Base-by-base conservation (phyloP, 139 green algal species). In the Chlamydomonas urium region DNA sequence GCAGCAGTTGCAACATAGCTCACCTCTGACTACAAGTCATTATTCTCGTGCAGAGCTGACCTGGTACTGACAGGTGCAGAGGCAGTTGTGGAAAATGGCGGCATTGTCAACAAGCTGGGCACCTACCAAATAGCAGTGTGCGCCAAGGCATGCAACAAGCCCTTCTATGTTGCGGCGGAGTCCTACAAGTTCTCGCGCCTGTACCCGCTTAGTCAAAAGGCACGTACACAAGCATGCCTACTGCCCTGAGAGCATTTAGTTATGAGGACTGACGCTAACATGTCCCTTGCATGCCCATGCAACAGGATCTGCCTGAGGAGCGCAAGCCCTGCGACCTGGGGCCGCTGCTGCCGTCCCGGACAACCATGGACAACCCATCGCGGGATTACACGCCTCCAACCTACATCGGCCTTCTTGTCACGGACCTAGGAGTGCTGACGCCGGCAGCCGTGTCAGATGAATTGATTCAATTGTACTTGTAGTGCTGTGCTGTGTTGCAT, bases 101-200 rank as follows among this genome's bases (percentile, higher is more conserved):
- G 94, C 23, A 77, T 98, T 28, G 92, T 98, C 79, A 98, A 97
- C 87, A 97, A 97, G 81, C 84, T 98, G 47, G 90, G 90, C 38
- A 93, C 90, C 19, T 94, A 90, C 76, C 84, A 79, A 57, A 79
- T 74, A n/a, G 73, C 73, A 33, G 56, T 72, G 32, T 84, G 71
- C 56, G 90, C 93, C 17, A 83, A 90, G 61, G 89, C 85, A 26
- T 81, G 91, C 38, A 85, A 84, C 50, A 94, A 92, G 67, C 94
- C 94, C 10, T 86, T 98, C 28, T 98, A 98, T 69, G 92, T 97
- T 8, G 93, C 94, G 3, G 91, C 92, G 32, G 94, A 98, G 81
- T 90, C 73, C 36, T 98, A 96, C 83, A 98, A 98, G 83, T 97
- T 98, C 79, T 85, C 86, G 2, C 71, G 90, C 14, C 56, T 82